These are phyloP conservation scores for Solanum tarapatanum DNA, from an alignment of 257 asterid species.

Conservation along the genomic window DNA sequence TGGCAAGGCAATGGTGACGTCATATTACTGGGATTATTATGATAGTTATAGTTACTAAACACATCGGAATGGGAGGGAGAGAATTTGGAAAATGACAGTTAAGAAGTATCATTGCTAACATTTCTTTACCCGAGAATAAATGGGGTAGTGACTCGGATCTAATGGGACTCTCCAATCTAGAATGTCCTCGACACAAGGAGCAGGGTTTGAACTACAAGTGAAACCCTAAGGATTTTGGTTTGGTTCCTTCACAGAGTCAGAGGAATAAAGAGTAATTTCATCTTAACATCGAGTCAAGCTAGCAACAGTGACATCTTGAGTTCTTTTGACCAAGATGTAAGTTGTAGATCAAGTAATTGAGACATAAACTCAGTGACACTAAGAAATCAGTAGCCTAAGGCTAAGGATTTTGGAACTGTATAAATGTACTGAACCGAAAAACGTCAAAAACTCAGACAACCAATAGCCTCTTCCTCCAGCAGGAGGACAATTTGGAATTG, in stretches of 20 bases:
- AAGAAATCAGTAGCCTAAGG: background rate
- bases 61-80: background rate
- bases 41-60: background rate
- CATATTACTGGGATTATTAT: background rate
- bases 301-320: background rate
- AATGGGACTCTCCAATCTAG: background rate
- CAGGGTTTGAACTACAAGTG: background rate
- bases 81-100: background rate
- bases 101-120: background rate
- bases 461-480: background rate
- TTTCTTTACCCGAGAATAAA: background rate
- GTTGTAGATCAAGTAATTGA: background rate
- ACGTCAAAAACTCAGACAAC: background rate
- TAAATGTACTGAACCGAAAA: background rate
- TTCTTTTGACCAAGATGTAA: background rate
- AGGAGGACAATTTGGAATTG: background rate
- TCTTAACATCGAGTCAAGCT: background rate
- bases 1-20: background rate
- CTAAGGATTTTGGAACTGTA: background rate
- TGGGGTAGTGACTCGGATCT: background rate
- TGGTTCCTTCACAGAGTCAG: background rate
- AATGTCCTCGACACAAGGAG: background rate
- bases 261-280: background rate
- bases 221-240: background rate
- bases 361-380: background rate